These are phyloP conservation scores for Vigna mungo DNA, from an alignment of 306 rosid genomes.

Conservation along the genomic window DNA sequence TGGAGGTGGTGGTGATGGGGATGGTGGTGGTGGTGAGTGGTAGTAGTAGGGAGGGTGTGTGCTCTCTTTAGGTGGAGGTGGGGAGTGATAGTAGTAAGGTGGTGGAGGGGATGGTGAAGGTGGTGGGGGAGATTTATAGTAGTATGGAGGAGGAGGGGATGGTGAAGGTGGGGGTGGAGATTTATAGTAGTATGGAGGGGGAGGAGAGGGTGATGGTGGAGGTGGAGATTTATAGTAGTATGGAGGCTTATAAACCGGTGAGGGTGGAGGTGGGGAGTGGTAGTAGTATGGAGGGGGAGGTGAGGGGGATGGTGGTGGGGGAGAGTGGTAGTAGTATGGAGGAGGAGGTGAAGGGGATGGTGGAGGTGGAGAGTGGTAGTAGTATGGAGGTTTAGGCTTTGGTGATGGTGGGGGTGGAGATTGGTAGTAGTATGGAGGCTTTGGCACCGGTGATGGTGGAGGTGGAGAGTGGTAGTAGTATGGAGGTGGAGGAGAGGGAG, in stretches of 20 bases:
- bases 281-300: slow-evolving; percentile 33
- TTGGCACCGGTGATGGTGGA: slow-evolving; percentile 40
- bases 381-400: neutral
- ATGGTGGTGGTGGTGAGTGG: slow-evolving; percentile 53
- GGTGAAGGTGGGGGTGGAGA: slow-evolving; percentile 50
- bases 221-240: slow-evolving; percentile 43
- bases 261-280: slow-evolving; percentile 50
- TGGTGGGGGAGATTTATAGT: slow-evolving; percentile 31
- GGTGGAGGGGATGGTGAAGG: slow-evolving; percentile 43
- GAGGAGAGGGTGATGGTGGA: neutral
- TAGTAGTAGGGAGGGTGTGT: slow-evolving; percentile 44
- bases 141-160: slow-evolving; percentile 36
- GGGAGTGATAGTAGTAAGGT: slow-evolving; percentile 26
- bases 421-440: slow-evolving; percentile 30
- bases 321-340: slow-evolving; percentile 33
- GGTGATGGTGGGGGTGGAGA: slow-evolving; percentile 57
- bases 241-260: slow-evolving; percentile 39
- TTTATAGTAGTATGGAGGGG: slow-evolving; percentile 12
- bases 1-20: slow-evolving; percentile 47
- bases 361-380: slow-evolving; percentile 17
- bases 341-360: neutral
- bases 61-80: slow-evolving; percentile 42
- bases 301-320: slow-evolving; percentile 38
- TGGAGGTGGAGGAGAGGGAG: neutral
- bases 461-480: slow-evolving; percentile 57